Base-by-base conservation (phyloP, 768 basidiomycete genomes). In the Pleurotus citrinopileatus region DNA sequence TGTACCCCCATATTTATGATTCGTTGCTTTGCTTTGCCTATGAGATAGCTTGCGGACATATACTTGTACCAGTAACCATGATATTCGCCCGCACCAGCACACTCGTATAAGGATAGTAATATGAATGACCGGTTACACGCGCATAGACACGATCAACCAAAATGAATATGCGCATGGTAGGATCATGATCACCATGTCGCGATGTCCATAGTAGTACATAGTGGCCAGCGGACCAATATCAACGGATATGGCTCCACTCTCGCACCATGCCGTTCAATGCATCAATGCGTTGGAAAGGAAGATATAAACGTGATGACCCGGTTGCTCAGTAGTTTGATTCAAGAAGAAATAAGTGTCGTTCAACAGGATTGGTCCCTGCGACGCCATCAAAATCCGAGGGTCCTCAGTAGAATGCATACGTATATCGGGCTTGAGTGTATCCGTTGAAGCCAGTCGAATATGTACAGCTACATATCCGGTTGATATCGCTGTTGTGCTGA, bases 391-490 rank as follows among this genome's bases (percentile, higher is more conserved):
- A 73, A 47, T 84, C 82, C 19, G 63, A 63, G 42, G 83, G 61
- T 19, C 79, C 51, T 4, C 63, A 56, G 1, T 61, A 63, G 52
- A 84, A 65, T 3, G 80, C n/a, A 70, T 42, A 63, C 64, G 65
- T 77, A 82, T 25, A 80, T 79, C 9, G 78, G 1, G 83, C 74
- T 57, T 81, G 77, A 17, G 73, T 59, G 65, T 70, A 84, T 60
- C 85, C 83, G 62, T 86, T 86, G 69, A 79, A 83, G 66, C 84
- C 83, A n/a, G n/a, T n/a, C n/a, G n/a, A n/a, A n/a, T n/a, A n/a
- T n/a, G n/a, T n/a, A n/a, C n/a, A n/a, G n/a, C n/a, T n/a, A n/a
- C n/a, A n/a, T n/a, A n/a, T n/a, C n/a, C n/a, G n/a, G n/a, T n/a
- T n/a, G n/a, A n/a, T n/a, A n/a, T n/a, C n/a, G n/a, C n/a, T n/a